Percentiles rank a stretch among this genome's conserved stretches.
These are phyloP conservation scores for Aspergillus arachidicola DNA, from an alignment of 2,329 filamentous ascomycete genomes.

Conservation along the genomic window DNA sequence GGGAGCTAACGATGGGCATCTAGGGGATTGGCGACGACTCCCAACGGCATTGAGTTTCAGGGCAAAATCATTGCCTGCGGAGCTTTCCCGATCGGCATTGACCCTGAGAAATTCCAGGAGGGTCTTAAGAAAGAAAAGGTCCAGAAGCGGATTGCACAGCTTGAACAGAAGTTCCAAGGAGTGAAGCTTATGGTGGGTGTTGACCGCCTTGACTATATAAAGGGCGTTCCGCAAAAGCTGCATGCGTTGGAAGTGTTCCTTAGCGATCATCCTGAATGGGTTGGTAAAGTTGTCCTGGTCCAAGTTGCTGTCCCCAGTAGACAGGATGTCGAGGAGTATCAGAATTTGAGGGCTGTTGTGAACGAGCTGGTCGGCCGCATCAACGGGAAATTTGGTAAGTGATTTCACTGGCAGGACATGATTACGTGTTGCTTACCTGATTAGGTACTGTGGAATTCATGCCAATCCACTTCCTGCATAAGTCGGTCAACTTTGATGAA, in stretches of 20 bases:
- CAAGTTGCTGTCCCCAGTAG: constrained; percentile 94
- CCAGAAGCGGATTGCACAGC: constrained; percentile 79
- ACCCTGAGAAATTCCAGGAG: constrained; percentile 93
- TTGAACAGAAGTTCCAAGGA: constrained; percentile 89
- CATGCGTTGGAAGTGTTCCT: constrained; percentile 96
- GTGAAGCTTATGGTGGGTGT: constrained; percentile 97
- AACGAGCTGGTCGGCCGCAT: constrained; percentile 97
- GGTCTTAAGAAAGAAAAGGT: constrained; percentile 84
- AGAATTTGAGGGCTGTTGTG: constrained; percentile 90
- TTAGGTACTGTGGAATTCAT: constrained; percentile 91
- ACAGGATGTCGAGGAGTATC: constrained; percentile 96
- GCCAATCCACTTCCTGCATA: constrained; percentile 98
- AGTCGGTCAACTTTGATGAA: constrained; percentile 92
- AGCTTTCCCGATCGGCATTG: constrained; percentile 96
- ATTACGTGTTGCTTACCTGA: constrained; percentile 16
- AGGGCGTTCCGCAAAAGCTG: constrained; percentile 95
- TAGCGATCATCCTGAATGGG: constrained; percentile 96
- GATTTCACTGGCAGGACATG: neutral
- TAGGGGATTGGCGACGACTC: constrained; percentile 67
- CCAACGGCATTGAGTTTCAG: constrained; percentile 89
- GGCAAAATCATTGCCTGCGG: constrained; percentile 88
- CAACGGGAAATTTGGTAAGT: constrained; percentile 68
- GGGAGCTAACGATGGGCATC: constrained; percentile 15
- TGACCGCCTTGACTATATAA: constrained; percentile 97
- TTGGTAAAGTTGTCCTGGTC: constrained; percentile 93